Conservation (phyloP, 768 basidiomycete genomes). For the Mycena alexandri region DNA sequence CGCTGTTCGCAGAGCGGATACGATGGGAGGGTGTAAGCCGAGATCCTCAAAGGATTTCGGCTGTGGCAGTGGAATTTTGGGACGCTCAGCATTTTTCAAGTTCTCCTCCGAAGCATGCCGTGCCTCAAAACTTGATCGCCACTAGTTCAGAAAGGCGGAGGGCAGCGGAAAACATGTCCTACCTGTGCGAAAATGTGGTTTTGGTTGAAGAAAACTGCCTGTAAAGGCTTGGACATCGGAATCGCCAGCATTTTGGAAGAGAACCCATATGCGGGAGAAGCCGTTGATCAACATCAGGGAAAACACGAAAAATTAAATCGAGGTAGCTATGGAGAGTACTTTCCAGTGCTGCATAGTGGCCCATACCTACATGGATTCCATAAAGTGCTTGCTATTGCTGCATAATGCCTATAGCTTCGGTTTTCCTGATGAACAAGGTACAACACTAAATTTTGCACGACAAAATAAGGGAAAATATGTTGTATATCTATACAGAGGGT, state of each 20-base stretch:
- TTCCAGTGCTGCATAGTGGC: too few relatives aligned
- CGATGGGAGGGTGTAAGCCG: conserved; percentile 64
- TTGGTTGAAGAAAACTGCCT: background rate
- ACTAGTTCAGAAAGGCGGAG: too few relatives aligned
- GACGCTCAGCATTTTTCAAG: background rate
- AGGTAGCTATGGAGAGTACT: too few relatives aligned
- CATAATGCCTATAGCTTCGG: too few relatives aligned
- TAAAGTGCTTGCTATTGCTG: too few relatives aligned
- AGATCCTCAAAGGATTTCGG: conserved; percentile 59
- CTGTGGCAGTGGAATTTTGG: background rate
- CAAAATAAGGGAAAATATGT: too few relatives aligned
- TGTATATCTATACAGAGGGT: conserved; percentile 2
- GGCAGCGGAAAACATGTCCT: too few relatives aligned
- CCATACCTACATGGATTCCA: too few relatives aligned
- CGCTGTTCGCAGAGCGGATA: conserved; percentile 63
- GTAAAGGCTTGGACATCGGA: background rate
- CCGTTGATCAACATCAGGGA: too few relatives aligned
- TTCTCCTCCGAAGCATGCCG: conserved; percentile 31
- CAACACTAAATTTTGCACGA: background rate
- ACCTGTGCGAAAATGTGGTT: conserved; percentile 18
- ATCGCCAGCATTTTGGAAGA: background rate
- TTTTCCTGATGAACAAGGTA: background rate
- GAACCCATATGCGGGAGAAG: background rate
- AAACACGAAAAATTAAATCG: too few relatives aligned
- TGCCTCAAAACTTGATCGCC: conserved; percentile 35